Percentiles rank a stretch among this genome's conserved stretches.
phyloP scores from a whole-genome alignment of 148 eudicot species.

The Cornus kousa region DNA sequence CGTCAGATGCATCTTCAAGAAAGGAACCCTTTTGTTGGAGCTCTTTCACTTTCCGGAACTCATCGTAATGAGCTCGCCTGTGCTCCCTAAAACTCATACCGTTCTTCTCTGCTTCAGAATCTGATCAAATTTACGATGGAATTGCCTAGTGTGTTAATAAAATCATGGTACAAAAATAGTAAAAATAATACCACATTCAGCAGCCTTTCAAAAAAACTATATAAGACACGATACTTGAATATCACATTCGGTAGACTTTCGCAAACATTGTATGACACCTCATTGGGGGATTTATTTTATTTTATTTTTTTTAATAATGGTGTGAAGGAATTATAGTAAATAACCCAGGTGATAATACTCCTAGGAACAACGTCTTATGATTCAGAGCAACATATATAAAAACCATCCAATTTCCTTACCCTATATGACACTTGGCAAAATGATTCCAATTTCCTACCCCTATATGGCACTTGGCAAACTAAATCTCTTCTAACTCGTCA shows the following conservation, averaged over 20 bases:
- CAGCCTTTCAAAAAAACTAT: too few relatives aligned
- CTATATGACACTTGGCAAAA: too few relatives aligned
- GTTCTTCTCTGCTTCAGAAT: slow-evolving; percentile 49
- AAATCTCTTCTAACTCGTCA: too few relatives aligned
- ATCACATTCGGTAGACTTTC: background rate
- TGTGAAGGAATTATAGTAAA: background rate
- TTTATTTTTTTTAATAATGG: background rate
- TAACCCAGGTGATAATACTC: background rate
- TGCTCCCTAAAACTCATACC: slow-evolving; percentile 68
- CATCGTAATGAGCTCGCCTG: slow-evolving; percentile 83
- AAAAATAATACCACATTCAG: too few relatives aligned
- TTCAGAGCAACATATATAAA: background rate
- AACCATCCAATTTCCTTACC: background rate
- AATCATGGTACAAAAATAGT: too few relatives aligned
- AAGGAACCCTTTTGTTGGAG: slow-evolving; percentile 60
- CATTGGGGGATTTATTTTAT: background rate
- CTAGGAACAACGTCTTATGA: background rate
- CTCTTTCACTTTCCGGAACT: slow-evolving; percentile 78
- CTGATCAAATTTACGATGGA: slow-evolving; percentile 13
- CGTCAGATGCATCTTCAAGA: slow-evolving; percentile 54
- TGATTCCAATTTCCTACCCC: too few relatives aligned
- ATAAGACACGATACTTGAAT: too few relatives aligned
- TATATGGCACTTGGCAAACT: too few relatives aligned
- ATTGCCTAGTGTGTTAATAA: too few relatives aligned
- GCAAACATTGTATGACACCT: background rate